Percentiles rank a stretch among this genome's conserved stretches.
phyloP scores from a whole-genome alignment of 1,139 yeast species.

The Yamadazyma aaseri region DNA sequence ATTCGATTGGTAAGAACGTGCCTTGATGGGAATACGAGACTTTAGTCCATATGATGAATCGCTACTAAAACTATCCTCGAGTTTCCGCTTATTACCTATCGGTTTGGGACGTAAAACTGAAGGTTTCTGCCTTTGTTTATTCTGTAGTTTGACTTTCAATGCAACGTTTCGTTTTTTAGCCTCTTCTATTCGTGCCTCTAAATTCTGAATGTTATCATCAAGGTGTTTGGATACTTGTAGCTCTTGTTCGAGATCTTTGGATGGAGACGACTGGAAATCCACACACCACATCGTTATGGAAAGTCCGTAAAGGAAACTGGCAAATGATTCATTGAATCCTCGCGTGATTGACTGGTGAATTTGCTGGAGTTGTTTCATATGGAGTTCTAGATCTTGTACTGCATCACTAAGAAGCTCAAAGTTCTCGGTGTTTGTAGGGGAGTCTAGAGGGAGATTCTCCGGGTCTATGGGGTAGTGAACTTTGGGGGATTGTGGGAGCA shows the following conservation, averaged over 20 bases:
- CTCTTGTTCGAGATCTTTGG: slow-evolving; percentile 35
- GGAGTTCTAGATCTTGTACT: slow-evolving; percentile 49
- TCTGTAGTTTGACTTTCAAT: slow-evolving; percentile 23
- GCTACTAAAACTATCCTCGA: slow-evolving; percentile 9
- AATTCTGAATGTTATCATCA: slow-evolving; percentile 24
- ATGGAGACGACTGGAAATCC: slow-evolving; percentile 49
- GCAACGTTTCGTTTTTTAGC: slow-evolving; percentile 26
- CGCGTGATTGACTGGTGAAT: slow-evolving; percentile 50
- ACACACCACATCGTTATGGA: slow-evolving; percentile 68
- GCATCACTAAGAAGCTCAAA: slow-evolving; percentile 51
- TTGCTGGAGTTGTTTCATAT: slow-evolving; percentile 44
- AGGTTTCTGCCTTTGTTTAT: slow-evolving; percentile 8
- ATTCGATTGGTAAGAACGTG: slow-evolving; percentile 1
- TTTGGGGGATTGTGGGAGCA: slow-evolving; percentile 42
- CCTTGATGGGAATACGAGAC: slow-evolving; percentile 9
- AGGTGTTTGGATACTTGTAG: slow-evolving; percentile 25
- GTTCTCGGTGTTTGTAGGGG: slow-evolving; percentile 28
- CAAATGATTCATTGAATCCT: slow-evolving; percentile 62
- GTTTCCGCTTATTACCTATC: slow-evolving; percentile 3
- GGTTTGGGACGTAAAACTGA: slow-evolving; percentile 11
- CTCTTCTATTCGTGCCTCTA: slow-evolving; percentile 21
- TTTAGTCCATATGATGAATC: slow-evolving; percentile 13
- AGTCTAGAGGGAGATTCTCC: slow-evolving; percentile 39
- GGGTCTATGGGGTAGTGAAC: slow-evolving; percentile 43
- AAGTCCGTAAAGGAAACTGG: slow-evolving; percentile 60